Evolutionary conservation across 2,329 filamentous ascomycete genomes (phyloP), one percentile per base, ranked within the genome.

Genomic region (Coniochaeta sp.): DNA sequence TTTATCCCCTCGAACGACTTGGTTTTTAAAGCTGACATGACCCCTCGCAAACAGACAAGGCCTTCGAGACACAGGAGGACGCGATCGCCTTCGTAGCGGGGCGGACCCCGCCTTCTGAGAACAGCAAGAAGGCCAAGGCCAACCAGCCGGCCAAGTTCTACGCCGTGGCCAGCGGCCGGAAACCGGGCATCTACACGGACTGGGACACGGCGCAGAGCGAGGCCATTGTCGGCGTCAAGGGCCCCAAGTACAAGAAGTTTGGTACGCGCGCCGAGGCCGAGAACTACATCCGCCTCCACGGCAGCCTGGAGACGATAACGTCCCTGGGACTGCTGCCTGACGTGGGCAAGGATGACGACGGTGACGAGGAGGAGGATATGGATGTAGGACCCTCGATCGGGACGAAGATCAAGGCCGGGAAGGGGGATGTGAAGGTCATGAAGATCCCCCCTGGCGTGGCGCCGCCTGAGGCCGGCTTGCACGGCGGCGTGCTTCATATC

Each of bases 11-110:
- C 17, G 10, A 7, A 59, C 38, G 10, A 17, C 40, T 32, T 36
- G 28, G 19, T 8, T 17, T 16, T 26, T n/a, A 3, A 10, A 14
- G 36, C 58, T 62, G 30, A 62, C 58, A 14, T n/a, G 16, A 28
- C n/a, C 8, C 28, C 26, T 3, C n/a, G 28, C 7, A 4, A 17
- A 52, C 62, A 95, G 91, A 89, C 78, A 93, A 95, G 76, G 91
- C 89, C 1, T 97, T 96, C 70, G 75, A 80, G 10, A 85, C 82
- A 0, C 77, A 81, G 61, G 82, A 87, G 63, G 91, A 96, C 62
- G 93, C 93, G n/a, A 83, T 89, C 67, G 85, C 84, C 1, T 97
- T 90, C 70, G 79, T 91, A 28, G 84, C 81, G 1, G 89, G 90
- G 55, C 81, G 81, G 65, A 80, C 81, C 60, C 72, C 72, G 3